These are phyloP conservation scores for Plantago coronopus DNA, from an alignment of 305 asterid genomes.

Conservation along the genomic window DNA sequence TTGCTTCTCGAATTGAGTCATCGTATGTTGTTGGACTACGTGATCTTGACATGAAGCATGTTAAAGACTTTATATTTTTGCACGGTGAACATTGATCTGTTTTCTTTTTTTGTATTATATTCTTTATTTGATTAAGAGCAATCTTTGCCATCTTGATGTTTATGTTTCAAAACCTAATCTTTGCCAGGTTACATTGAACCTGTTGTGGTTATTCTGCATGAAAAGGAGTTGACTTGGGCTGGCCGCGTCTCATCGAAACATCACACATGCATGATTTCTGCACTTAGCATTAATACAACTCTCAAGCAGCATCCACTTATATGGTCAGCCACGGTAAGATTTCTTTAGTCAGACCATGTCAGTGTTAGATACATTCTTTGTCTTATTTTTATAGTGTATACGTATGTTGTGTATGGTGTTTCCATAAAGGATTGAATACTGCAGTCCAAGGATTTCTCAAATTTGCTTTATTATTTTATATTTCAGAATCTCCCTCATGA, in stretches of 20 bases:
- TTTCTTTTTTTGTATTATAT: slow-evolving; percentile 22
- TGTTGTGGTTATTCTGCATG: slow-evolving; percentile 92
- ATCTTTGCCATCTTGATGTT: slow-evolving; percentile 16
- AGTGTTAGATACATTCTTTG: slow-evolving; percentile 8
- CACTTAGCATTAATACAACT: slow-evolving; percentile 92
- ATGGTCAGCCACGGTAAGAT: slow-evolving; percentile 87
- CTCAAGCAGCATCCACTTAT: slow-evolving; percentile 93
- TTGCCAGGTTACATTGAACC: slow-evolving; percentile 93
- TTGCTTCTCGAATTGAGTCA: slow-evolving; percentile 82
- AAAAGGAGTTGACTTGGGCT: slow-evolving; percentile 95
- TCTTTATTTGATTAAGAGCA: slow-evolving; percentile 18
- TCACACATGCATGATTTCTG: slow-evolving; percentile 87
- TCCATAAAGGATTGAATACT: neutral
- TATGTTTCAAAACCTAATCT: slow-evolving; percentile 19
- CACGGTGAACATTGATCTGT: slow-evolving; percentile 51
- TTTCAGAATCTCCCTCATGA: slow-evolving; percentile 91
- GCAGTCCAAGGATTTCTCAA: neutral
- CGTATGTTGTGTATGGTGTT: neutral
- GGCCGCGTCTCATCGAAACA: slow-evolving; percentile 91
- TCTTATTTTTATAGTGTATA: too few relatives aligned
- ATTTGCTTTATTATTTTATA: slow-evolving; percentile 12
- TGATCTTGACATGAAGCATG: slow-evolving; percentile 93
- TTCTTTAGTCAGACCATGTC: slow-evolving; percentile 21
- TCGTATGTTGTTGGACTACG: slow-evolving; percentile 70
- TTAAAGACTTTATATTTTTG: slow-evolving; percentile 74